A percentile compares a stretch with the other conserved stretches of the same genome.
phyloP scores from a whole-genome alignment of 2,329 filamentous ascomycete genomes.

The Sphaceloma murrayae region DNA sequence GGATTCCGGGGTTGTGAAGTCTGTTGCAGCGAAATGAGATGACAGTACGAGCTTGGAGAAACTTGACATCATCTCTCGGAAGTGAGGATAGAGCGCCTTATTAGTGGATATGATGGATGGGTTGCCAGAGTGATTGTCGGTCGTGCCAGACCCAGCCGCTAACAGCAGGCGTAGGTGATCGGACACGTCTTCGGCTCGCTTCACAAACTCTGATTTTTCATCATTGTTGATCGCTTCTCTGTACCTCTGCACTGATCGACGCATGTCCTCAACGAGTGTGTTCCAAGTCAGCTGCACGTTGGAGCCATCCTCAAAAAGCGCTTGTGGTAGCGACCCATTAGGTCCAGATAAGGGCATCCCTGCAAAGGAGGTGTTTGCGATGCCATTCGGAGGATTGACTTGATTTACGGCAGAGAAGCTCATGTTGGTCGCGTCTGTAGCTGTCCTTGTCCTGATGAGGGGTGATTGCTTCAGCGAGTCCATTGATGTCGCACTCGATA shows the following conservation, averaged over 20 bases:
- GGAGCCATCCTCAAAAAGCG: conserved; percentile 84
- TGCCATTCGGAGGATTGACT: conserved; percentile 40
- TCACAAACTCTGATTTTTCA: conserved; percentile 81
- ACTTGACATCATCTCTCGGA: conserved; percentile 98
- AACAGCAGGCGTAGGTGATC: conserved; percentile 87
- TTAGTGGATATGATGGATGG: conserved; percentile 99
- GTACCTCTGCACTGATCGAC: conserved; percentile 78
- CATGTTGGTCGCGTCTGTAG: conserved; percentile 32
- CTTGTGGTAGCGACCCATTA: conserved; percentile 50
- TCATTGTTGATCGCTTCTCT: conserved; percentile 77
- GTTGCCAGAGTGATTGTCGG: conserved; percentile 96
- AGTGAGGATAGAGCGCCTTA: conserved; percentile 93
- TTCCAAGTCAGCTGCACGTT: conserved; percentile 79
- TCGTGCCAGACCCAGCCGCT: conserved; percentile 92
- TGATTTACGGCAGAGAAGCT: conserved; percentile 39
- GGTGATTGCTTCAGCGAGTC: conserved; percentile 74
- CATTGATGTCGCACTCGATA: conserved; percentile 83
- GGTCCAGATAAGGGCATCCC: conserved; percentile 39
- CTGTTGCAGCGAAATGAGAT: conserved; percentile 91
- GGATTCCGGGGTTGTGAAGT: conserved; percentile 90
- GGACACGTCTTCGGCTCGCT: conserved; percentile 92
- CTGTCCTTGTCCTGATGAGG: conserved; percentile 47
- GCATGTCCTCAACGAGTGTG: conserved; percentile 84
- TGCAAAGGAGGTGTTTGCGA: conserved; percentile 46
- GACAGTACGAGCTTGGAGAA: conserved; percentile 99